phyloP scores from a whole-genome alignment of 495 filamentous ascomycete genomes.

The Xylaria sp. region DNA sequence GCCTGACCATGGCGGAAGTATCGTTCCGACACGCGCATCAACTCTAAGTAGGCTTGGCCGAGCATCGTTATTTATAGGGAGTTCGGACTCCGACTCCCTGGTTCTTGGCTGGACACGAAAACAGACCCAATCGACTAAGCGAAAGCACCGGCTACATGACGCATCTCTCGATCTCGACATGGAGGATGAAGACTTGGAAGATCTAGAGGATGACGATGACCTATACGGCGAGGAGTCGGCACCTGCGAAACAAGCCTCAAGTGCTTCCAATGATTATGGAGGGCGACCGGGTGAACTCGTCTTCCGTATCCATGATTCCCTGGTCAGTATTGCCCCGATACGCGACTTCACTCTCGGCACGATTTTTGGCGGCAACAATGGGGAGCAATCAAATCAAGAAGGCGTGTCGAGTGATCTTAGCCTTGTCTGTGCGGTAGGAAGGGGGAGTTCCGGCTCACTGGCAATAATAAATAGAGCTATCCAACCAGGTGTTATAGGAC shows the following conservation, averaged over 20 bases:
- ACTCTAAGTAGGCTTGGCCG: constrained; percentile 71
- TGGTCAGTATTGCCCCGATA: constrained; percentile 80
- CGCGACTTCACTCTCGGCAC: constrained; percentile 55
- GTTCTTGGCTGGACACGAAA: constrained; percentile 78
- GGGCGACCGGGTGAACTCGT: constrained; percentile 65
- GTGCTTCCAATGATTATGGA: constrained; percentile 33
- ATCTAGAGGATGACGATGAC: constrained; percentile 63
- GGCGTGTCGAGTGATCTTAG: constrained; percentile 66
- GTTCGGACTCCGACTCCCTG: constrained; percentile 81
- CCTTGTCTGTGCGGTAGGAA: constrained; percentile 74
- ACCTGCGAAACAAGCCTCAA: constrained; percentile 29
- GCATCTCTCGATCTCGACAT: constrained; percentile 49
- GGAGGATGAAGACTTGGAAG: constrained; percentile 65
- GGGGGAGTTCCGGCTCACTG: constrained; percentile 71
- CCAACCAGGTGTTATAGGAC: constrained; percentile 67
- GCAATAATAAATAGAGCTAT: constrained; percentile 78
- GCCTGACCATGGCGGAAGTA: constrained; percentile 62
- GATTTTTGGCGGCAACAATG: constrained; percentile 38
- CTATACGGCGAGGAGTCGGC: constrained; percentile 73
- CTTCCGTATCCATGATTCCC: constrained; percentile 77
- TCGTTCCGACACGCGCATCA: constrained; percentile 70
- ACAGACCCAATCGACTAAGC: constrained; percentile 60
- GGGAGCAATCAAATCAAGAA: constrained; percentile 50
- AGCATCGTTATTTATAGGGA: constrained; percentile 83
- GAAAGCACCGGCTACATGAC: constrained; percentile 50